Evolutionary conservation across 768 basidiomycete genomes (phyloP), one percentile per base, ranked within the genome.

Genomic region (Stropharia rugosoannulata): DNA sequence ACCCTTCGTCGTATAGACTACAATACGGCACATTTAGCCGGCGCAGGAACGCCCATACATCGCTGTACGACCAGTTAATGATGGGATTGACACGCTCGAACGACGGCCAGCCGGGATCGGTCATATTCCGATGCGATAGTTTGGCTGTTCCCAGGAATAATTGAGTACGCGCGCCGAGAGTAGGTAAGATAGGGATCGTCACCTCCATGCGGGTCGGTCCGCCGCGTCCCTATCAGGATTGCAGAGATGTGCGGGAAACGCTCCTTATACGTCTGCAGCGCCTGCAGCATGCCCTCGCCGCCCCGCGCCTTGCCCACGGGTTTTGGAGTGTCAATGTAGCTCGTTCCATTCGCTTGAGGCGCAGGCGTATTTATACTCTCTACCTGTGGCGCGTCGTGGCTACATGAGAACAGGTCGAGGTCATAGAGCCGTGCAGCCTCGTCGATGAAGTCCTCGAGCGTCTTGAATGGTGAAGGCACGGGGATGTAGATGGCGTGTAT

Each of bases 201-300:
- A 95, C 96, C 90, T 68, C 96, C 95, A 70, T 98, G 93, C 7
- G 97, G 97, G 73, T 99, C 97, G 8, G 83, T 80, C 59, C 91
- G 75, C 56, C 97, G 76, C 4, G 93, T 98, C 4, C 97, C 97
- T 42, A 99, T 84, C 15, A 99, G 69, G 18, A 98, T 90, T 3
- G 90, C 94, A 43, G 80, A 80, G 47, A 95, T 84, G 15, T 83
- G 72, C 10, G 84, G 86, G 64, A 83, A 83, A 40, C 70, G 73
- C 19, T 73, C 73, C 68, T 93, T 86, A 78, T 95, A 97, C 48
- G 77, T 66, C 55, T 83, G 78, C 13, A 97, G 71, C 6, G 91
- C 94, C 54, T 79, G 76, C 55, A 86, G 86, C 93, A 98, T 98
- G 16, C 84, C 82, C 58, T 84, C 81, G 5, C 81, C 76, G 8